Base-by-base conservation (phyloP, 2,329 filamentous ascomycete genomes). In the Fusarium algeriense region DNA sequence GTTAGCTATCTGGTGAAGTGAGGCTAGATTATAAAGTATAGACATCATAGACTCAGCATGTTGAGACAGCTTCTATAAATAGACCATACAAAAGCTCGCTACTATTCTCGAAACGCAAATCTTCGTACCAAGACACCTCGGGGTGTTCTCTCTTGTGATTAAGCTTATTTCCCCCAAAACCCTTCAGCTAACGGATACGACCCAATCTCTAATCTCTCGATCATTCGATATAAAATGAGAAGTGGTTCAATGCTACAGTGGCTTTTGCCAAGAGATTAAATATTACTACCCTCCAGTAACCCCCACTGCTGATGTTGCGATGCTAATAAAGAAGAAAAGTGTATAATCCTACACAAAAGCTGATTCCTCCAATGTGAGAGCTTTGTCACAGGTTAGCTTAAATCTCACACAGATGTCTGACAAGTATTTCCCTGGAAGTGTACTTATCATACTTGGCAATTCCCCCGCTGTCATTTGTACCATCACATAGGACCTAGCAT, bases 1-100 rank as follows among this genome's bases (percentile, higher is more conserved):
- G 74, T 76, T 6, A 76, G 74, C 48, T 76, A 76, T 23, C n/a
- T 60, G 8, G 55, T 76, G 1, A 73, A 60, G 9, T 73, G 50
- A 61, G 9, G 9, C 5, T 19, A 14, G 9, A 9, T 4, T 19
- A 14, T 19, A 34, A 19, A 23, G 9, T 5, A 43, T 41, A 30
- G 40, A 46, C 23, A 8, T 37, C 20, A 28, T 45, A 38, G 58
- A 57, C 6, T 19, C 15, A 13, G 9, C 13, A 8, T 34, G 8
- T 7, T 4, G 5, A 38, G n/a, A 37, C 4, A 43, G 10, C 9
- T 13, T 20, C n/a, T 46, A 58, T 26, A 57, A 23, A 34, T 57
- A 34, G 23, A 57, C 5, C 6, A 15, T 9, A 17, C 14, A 14
- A 23, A 23, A 23, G 23, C 37, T 37, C 15, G 20, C 32, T 9